A percentile compares a stretch with the other conserved stretches of the same genome.
These are phyloP conservation scores for Mychonastes homosphaera DNA, from an alignment of 139 green algal species.

Conservation along the genomic window DNA sequence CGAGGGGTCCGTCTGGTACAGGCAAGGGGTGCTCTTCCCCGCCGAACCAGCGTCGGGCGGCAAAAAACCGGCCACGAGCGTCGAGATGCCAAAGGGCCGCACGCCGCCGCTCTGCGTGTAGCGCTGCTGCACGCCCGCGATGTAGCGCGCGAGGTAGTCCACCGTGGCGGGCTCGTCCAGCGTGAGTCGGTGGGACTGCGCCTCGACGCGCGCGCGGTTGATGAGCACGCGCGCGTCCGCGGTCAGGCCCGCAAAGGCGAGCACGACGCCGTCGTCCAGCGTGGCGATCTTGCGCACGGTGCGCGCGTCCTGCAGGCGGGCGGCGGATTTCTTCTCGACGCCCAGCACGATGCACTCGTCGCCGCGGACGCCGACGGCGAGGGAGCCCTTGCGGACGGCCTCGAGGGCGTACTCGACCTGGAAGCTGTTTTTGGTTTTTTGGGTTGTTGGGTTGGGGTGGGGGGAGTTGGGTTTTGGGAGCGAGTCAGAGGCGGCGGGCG, in stretches of 20 bases:
- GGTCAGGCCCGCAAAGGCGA: constrained; percentile 93
- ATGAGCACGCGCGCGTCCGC: constrained; percentile 94
- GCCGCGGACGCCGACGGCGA: constrained; percentile 88
- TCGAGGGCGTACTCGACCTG: constrained; percentile 98
- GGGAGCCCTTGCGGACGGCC: constrained; percentile 85
- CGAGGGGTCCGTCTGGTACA: constrained; percentile 96
- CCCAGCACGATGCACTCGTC: constrained; percentile 82
- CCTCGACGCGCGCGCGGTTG: constrained; percentile 83
- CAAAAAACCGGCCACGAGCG: constrained; percentile 90
- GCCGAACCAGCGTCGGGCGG: too few relatives aligned
- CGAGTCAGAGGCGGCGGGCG: background rate
- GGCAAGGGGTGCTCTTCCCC: constrained; percentile 42
- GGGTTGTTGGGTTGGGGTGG: too few relatives aligned
- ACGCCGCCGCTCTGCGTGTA: constrained; percentile 97
- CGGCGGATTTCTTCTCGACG: constrained; percentile 91
- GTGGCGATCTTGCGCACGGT: constrained; percentile 95
- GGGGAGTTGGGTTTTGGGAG: background rate
- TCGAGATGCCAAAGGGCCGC: constrained; percentile 96
- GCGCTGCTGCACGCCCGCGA: constrained; percentile 47
- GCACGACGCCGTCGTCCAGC: constrained; percentile 92
- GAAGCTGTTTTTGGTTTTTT: constrained; percentile 45
- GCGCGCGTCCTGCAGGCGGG: constrained; percentile 88
- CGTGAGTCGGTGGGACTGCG: constrained; percentile 74
- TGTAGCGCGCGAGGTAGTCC: constrained; percentile 85
- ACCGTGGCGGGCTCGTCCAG: constrained; percentile 77